Evolutionary conservation across 305 asterid species (phyloP), one percentile per base, ranked within the genome.

Genomic region (Rubia tinctorum): DNA sequence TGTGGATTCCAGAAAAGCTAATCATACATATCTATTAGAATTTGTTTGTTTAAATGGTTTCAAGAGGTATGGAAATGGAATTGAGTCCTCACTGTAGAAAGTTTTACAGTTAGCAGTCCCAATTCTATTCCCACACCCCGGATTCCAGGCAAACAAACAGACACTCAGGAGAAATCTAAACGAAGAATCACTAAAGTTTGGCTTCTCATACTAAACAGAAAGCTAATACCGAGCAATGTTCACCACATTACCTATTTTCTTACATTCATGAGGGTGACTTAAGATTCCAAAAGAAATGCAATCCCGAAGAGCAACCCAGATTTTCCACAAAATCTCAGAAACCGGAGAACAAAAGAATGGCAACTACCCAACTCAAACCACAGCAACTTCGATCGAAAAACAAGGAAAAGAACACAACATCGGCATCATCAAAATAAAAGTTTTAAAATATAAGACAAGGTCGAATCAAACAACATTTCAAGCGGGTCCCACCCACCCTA

Each of bases 401-500:
- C 70, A 45, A 23, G 30, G 37, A 62, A 47, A 47, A 58, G 6
- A 60, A 39, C 53, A 11, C 68, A 42, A 25, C 55, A 64, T 42
- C 11, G 14, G 51, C 34, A 40, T 18, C 72, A 63, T 51, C 66
- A 66, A 66, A n/a, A 17, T 45, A 58, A 22, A 58, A 58, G n/a
- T 8, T n/a, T 2, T 8, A 66, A 39, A n/a, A 17, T 39, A 11
- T 6, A 7, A 39, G 55, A 3, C 37, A 4, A 59, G 62, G 64
- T 55, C 23, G 39, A 47, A 34, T 0, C 55, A 23, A 55, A n/a
- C 62, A 66, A n/a, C 8, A 42, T 71, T 30, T 45, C 59, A 25
- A 53, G 51, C 45, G 53, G 70, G 70, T 59, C 20, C 74, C 59
- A 53, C 59, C 71, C 59, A 66, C 58, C 51, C 47, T 42, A 59